These are phyloP conservation scores for Rhododendron kiyosumense DNA, from an alignment of 148 eudicot genomes.

Conservation along the genomic window DNA sequence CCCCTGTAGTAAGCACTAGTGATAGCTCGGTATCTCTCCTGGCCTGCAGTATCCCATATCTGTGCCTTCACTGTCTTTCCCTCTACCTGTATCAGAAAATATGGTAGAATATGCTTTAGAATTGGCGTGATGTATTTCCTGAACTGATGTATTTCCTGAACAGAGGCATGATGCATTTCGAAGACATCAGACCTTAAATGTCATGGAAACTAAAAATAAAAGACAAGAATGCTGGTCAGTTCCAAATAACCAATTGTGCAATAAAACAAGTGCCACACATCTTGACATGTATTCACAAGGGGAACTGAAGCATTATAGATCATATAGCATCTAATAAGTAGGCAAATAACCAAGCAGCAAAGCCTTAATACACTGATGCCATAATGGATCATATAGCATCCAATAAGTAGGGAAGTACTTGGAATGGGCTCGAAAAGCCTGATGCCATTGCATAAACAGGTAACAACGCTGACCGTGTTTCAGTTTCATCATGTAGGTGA, in stretches of 20 bases:
- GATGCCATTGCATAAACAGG: background rate
- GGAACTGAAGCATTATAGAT: background rate
- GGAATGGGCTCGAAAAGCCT: background rate
- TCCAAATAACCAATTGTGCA: background rate
- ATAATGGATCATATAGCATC: background rate
- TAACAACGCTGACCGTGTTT: background rate
- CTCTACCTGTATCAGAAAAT: slow-evolving; percentile 25
- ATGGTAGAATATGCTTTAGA: background rate
- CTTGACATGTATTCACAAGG: background rate
- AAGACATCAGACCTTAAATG: background rate
- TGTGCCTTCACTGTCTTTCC: slow-evolving; percentile 43
- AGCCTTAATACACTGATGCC: background rate
- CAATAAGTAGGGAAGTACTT: background rate
- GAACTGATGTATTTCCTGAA: background rate
- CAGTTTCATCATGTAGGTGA: background rate
- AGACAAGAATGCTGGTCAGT: background rate
- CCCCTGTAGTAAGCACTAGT: slow-evolving; percentile 46
- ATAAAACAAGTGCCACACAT: background rate
- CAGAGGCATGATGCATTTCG: background rate
- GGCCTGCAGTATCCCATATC: slow-evolving; percentile 47
- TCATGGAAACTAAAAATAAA: background rate
- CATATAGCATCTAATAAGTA: background rate
- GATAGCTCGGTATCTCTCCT: slow-evolving; percentile 42
- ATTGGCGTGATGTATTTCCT: background rate
- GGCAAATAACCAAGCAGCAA: background rate